phyloP scores from a whole-genome alignment of 208 protist genomes.

The Porcisia deanei region DNA sequence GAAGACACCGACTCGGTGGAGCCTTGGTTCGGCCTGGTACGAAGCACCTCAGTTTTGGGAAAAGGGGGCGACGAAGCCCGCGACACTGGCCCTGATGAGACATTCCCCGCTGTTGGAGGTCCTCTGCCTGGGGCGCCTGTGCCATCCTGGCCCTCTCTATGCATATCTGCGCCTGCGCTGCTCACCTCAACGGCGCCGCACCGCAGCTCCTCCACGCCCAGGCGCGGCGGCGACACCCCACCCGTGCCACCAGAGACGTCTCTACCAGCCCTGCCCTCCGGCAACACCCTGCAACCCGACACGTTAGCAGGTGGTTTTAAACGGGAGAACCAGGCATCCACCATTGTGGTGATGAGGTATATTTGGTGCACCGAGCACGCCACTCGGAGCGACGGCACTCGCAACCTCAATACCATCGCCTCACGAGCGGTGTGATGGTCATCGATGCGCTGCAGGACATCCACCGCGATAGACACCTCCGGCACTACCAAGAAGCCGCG shows the following conservation, averaged over 20 bases:
- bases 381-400: conserved; percentile 62
- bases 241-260: not conserved
- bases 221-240: not conserved
- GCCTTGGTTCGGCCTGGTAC: not conserved
- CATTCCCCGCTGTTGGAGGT: not conserved
- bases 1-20: not conserved
- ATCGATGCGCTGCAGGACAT: conserved; percentile 79
- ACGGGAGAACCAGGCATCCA: conserved; percentile 71
- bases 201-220: not conserved
- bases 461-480: conserved; percentile 65
- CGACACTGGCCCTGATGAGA: not conserved
- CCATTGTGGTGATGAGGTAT: conserved; percentile 70
- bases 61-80: not conserved
- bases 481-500: conserved; percentile 76
- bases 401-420: conserved; percentile 69
- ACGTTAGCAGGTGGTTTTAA: not conserved
- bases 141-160: too few relatives aligned
- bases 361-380: conserved; percentile 74
- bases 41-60: not conserved
- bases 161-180: not conserved
- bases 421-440: conserved; percentile 48
- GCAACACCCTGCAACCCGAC: not conserved
- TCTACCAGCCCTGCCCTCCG: not conserved
- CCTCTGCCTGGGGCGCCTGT: not conserved
- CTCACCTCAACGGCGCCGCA: not conserved